Evolutionary conservation across 83 land plant genomes (phyloP), one percentile per base, ranked within the genome.

Genomic region (Larix sibirica): DNA sequence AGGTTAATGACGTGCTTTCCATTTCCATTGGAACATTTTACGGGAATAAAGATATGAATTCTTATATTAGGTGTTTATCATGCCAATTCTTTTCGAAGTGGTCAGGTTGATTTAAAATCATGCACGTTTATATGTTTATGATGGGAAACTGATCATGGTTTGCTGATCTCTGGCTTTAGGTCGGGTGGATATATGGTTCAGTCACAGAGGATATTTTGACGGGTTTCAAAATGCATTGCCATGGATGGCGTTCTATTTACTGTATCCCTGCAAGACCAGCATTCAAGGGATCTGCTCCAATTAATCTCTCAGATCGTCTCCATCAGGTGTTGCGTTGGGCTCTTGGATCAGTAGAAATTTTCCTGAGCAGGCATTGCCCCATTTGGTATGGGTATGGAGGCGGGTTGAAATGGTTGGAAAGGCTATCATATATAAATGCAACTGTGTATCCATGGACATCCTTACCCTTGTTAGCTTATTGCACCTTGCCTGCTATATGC

Each of bases 151-250:
- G 56, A 50, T 12, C 13, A 50, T 50, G 56, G 56, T 10, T 50
- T 50, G 56, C 56, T 50, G 56, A 50, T 50, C 56, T 50, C 56
- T 50, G 56, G 56, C 56, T 50, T 50, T 64, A 91, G 93, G 84
- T 91, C 81, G 93, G 93, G 5, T 91, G 93, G 93, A 91, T 89
- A 60, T 91, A 91, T 79, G 93, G 93, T 2, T 91, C 93, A 64
- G 93, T 91, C 42, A 91, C 93, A 63, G 93, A 91, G 79, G 93
- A 91, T 89, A 91, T 91, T 50, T 83, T 91, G 71, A 91, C 93
- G 0, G 93, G 93, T 2, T 91, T 91, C 80, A 91, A 91, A 84
- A 91, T 91, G 93, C 93, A 91, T 75, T 89, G 89, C 62, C 91
- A 89, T 80, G 93, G 93, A 7, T 91, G 93, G 93, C 79, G 90